Evolutionary conservation across 768 basidiomycete genomes (phyloP).

Genomic region (Lentinula raphanica): DNA sequence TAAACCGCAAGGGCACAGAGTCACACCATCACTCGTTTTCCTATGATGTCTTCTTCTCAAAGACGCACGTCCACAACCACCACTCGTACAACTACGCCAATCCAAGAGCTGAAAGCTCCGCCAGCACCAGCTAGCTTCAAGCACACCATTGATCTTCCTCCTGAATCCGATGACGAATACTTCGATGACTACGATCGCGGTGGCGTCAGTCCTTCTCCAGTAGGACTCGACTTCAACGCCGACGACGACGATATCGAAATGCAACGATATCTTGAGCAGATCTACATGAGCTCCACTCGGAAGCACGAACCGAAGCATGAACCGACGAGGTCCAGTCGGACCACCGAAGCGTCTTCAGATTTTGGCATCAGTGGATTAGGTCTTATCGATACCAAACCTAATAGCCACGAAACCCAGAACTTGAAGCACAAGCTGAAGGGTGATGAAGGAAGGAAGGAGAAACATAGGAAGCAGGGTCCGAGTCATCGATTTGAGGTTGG

Average conservation of each 20-base stretch:
- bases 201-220: background rate
- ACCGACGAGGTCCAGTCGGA: background rate
- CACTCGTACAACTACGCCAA: background rate
- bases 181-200: background rate
- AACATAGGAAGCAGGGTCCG: background rate
- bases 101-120: background rate
- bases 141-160: slow-evolving; percentile 3
- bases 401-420: background rate
- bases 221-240: background rate
- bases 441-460: background rate
- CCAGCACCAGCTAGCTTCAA: slow-evolving; percentile 1
- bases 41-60: background rate
- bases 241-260: background rate
- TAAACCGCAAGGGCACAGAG: background rate
- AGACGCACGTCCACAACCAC: background rate
- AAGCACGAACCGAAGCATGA: background rate
- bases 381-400: background rate
- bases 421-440: background rate
- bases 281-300: background rate
- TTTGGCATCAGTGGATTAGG: background rate
- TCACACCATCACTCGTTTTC: background rate
- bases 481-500: background rate
- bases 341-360: background rate
- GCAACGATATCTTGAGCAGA: background rate
- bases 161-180: background rate